Base-by-base conservation (phyloP, 192 early-diverging fungal genomes). In the Coemansia sp. region DNA sequence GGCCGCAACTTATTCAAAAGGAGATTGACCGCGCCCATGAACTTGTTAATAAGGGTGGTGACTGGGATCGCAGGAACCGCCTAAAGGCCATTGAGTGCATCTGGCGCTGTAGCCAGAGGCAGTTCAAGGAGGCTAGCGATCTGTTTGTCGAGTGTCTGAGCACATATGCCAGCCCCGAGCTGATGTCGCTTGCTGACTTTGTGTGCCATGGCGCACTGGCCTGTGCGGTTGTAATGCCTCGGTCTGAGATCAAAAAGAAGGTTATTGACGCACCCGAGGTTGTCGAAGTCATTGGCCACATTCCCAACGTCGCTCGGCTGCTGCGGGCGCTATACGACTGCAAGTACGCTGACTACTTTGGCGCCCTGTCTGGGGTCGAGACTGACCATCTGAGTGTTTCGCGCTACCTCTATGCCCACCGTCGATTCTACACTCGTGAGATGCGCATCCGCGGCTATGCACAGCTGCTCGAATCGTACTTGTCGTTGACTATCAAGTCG, bases 31-130 rank as follows among this genome's bases (percentile, higher is more conserved):
- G 70, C 43, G 75, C 79, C 24, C 71, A 70, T 65, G 94, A 91
- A 35, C 85, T 99, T 73, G 95, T 98, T 65, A 92, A 99, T 73
- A 93, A 97, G 83, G 95, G 96, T 48, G 97, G 97, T 24, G 97
- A 99, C 80, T 99, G 97, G 97, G 97, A 99, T 85, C 88, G 97
- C 46, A 88, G 97, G 63, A 99, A 99, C 84, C 88, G 97, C 48
- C 86, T 97, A 43, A 98, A 98, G 85, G 94, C 93, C 3, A 94
- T 98, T 68, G 93, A 98, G 73, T 95, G 94, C 55, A 85, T 95
- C 36, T 95, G 94, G 84, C 79, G 88, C 67, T 91, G 96, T 87
- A 93, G 94, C 11, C 91, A 94, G 60, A 90, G 97, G 60, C 90
- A 99, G 83, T 99, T 98, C 77, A 96, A 96, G 73, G 91, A 90